phyloP scores from a whole-genome alignment of 768 basidiomycete species.

The Epithele typhae region DNA sequence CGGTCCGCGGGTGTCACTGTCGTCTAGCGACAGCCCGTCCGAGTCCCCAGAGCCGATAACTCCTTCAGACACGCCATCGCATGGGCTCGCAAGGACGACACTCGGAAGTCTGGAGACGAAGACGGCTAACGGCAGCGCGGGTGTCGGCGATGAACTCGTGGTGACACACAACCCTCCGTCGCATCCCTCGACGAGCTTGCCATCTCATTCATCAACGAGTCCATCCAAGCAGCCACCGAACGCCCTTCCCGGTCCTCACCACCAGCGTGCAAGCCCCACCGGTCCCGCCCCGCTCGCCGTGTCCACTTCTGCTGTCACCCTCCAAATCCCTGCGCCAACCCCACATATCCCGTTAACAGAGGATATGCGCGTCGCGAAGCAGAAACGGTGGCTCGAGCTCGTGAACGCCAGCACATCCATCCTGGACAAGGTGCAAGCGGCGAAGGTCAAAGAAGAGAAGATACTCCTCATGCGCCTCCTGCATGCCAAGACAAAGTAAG shows the following conservation, averaged over 20 bases:
- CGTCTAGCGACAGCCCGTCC: not conserved
- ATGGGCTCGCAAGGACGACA: not conserved
- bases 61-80: not conserved
- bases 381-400: slow-evolving; percentile 43
- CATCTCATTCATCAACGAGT: slow-evolving; percentile 53
- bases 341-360: not conserved
- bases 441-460: slow-evolving; percentile 48
- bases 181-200: slow-evolving; percentile 47
- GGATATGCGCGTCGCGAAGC: slow-evolving; percentile 31
- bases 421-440: slow-evolving; percentile 42
- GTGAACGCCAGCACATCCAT: slow-evolving; percentile 50
- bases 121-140: too few species aligned
- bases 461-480: slow-evolving; percentile 41
- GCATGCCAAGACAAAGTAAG: slow-evolving; percentile 50
- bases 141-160: too few species aligned
- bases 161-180: not conserved
- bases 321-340: slow-evolving; percentile 6
- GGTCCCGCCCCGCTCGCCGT: not conserved
- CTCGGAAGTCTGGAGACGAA: too few species aligned
- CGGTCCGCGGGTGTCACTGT: not conserved
- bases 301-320: not conserved
- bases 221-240: slow-evolving; percentile 37
- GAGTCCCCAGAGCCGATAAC: slow-evolving; percentile 8
- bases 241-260: not conserved
- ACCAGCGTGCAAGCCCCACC: not conserved